Percentiles rank a stretch among this genome's conserved stretches.
These are phyloP conservation scores for Trichophyton benhamiae DNA, from an alignment of 2,329 filamentous ascomycete genomes.

Conservation along the genomic window DNA sequence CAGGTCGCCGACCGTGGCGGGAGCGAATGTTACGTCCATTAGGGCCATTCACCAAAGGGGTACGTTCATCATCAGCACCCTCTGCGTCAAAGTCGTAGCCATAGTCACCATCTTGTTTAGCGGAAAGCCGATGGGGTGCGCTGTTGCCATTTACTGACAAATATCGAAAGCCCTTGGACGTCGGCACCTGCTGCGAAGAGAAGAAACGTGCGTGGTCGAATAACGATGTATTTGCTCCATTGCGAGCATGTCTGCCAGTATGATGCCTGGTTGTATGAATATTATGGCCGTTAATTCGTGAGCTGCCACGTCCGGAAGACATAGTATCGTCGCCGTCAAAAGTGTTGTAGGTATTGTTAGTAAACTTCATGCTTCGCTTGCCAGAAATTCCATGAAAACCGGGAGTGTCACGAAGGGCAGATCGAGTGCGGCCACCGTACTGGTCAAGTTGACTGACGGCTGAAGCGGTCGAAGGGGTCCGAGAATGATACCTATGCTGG, in stretches of 20 bases:
- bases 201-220: slow-evolving; percentile 67
- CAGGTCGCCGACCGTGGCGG: slow-evolving; percentile 42
- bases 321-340: slow-evolving; percentile 55
- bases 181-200: slow-evolving; percentile 35
- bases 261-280: slow-evolving; percentile 59
- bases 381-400: slow-evolving; percentile 50
- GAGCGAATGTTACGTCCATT: slow-evolving; percentile 50
- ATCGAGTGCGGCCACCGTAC: slow-evolving; percentile 45
- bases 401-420: slow-evolving; percentile 47
- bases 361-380: slow-evolving; percentile 96
- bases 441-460: slow-evolving; percentile 41
- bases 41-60: slow-evolving; percentile 59
- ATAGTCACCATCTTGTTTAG: slow-evolving; percentile 50
- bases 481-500: slow-evolving; percentile 73
- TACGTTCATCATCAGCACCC: slow-evolving; percentile 75
- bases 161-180: slow-evolving; percentile 49
- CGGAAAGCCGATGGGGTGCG: slow-evolving; percentile 37
- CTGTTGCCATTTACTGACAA: slow-evolving; percentile 43
- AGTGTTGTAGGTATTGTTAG: slow-evolving; percentile 47
- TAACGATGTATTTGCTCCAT: slow-evolving; percentile 54
- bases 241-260: slow-evolving; percentile 65
- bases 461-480: slow-evolving; percentile 88
- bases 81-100: slow-evolving; percentile 73
- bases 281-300: slow-evolving; percentile 51
- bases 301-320: slow-evolving; percentile 48